phyloP scores from a whole-genome alignment of 352 stramenopile genomes.

The Pelagophyceae sp. region DNA sequence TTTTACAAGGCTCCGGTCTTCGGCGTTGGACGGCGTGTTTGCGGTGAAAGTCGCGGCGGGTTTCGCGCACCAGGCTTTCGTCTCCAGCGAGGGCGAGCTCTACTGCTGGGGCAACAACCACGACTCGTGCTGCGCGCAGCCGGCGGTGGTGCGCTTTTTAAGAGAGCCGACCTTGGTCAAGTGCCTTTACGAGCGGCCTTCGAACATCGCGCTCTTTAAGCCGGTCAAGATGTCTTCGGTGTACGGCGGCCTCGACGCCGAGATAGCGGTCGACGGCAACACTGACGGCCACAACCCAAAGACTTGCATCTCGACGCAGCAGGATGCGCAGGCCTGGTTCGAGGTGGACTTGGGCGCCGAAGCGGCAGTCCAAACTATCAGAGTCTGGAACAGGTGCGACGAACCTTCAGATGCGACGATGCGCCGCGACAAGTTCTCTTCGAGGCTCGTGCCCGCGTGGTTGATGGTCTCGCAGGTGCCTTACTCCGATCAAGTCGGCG shows the following conservation, averaged over 20 bases:
- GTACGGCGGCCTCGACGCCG: constrained; percentile 72
- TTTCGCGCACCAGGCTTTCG: constrained; percentile 39
- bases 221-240: constrained; percentile 66
- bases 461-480: constrained; percentile 76
- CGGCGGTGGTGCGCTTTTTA: constrained; percentile 52
- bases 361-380: constrained; percentile 36
- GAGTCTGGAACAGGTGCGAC: constrained; percentile 78
- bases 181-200: constrained; percentile 67
- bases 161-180: constrained; percentile 57
- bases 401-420: constrained; percentile 63
- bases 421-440: constrained; percentile 59
- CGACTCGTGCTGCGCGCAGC: constrained; percentile 73
- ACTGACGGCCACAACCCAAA: constrained; percentile 62
- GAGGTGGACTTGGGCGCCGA: constrained; percentile 69
- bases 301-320: constrained; percentile 71
- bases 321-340: constrained; percentile 82
- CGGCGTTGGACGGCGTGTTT: constrained; percentile 29
- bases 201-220: constrained; percentile 71
- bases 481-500: constrained; percentile 64
- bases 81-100: constrained; percentile 60
- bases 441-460: constrained; percentile 77
- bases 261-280: constrained; percentile 63
- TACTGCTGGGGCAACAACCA: constrained; percentile 81
- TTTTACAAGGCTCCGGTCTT: constrained; percentile 61
- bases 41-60: constrained; percentile 42